Percentiles rank a stretch among this genome's conserved stretches.
phyloP scores from a whole-genome alignment of 306 rosid species.

The Malus asiatica region DNA sequence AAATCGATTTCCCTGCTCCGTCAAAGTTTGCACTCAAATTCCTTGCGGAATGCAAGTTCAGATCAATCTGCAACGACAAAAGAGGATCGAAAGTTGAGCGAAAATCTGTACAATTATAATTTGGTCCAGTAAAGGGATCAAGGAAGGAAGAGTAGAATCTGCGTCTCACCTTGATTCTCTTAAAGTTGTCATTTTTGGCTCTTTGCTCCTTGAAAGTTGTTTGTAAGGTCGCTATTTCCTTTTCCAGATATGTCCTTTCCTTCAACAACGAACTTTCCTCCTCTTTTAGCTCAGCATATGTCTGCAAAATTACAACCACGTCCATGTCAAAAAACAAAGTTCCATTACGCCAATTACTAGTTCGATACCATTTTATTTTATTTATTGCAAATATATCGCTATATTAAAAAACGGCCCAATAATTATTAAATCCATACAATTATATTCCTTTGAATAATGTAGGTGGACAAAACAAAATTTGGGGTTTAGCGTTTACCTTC shows the following conservation, averaged over 20 bases:
- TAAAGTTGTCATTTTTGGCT: slow-evolving; percentile 56
- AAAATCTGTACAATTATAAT: neutral
- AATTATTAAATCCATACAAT: neutral
- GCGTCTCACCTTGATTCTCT: slow-evolving; percentile 63
- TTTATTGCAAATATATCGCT: no score
- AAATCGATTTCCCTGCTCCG: slow-evolving; percentile 12
- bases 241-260: slow-evolving; percentile 45
- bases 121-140: neutral
- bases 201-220: slow-evolving; percentile 48
- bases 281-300: slow-evolving; percentile 71
- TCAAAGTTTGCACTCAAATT: slow-evolving; percentile 26
- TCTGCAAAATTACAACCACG: slow-evolving; percentile 29
- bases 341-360: no score
- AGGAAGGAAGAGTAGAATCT: neutral
- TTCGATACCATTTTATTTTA: no score
- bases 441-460: neutral
- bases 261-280: slow-evolving; percentile 66
- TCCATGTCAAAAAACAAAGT: neutral
- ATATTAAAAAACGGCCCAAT: neutral
- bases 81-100: neutral
- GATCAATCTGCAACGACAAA: slow-evolving; percentile 45
- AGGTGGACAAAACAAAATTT: neutral
- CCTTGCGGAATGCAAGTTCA: slow-evolving; percentile 28
- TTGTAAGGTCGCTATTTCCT: slow-evolving; percentile 47
- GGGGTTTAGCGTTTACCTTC: slow-evolving; percentile 40